Evolutionary conservation across 164 flowering plant genomes (phyloP).

Genomic region (Echeveria elegans): DNA sequence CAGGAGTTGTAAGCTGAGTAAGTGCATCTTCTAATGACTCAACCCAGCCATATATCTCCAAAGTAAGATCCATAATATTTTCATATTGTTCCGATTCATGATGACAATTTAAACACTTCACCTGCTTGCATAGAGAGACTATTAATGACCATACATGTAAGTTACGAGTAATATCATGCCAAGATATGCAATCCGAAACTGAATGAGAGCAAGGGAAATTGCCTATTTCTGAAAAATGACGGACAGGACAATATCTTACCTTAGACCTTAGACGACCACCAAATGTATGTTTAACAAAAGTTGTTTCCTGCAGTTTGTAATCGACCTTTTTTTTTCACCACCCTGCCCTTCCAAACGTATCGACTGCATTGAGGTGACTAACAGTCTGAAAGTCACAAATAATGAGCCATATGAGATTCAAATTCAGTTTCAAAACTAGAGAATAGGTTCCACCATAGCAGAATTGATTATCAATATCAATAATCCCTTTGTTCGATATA

Average conservation of each 20-base stretch:
- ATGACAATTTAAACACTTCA: conserved; percentile 65
- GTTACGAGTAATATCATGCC: neutral
- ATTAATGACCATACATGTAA: neutral
- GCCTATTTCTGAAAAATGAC: neutral
- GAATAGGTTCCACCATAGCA: neutral
- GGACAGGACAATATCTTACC: conserved; percentile 27
- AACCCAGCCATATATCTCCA: conserved; percentile 80
- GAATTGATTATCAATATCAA: neutral
- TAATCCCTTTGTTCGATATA: too few relatives aligned
- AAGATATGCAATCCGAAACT: neutral
- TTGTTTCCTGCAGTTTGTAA: conserved; percentile 70
- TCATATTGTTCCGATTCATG: conserved; percentile 74
- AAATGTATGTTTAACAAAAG: conserved; percentile 75
- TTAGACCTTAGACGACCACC: conserved; percentile 77
- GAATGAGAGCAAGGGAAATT: neutral
- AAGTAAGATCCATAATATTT: conserved; percentile 82
- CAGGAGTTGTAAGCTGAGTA: conserved; percentile 67
- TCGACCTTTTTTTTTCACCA: conserved; percentile 53
- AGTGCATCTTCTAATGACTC: conserved; percentile 82
- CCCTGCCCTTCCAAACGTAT: conserved; percentile 66
- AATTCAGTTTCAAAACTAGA: conserved; percentile 8
- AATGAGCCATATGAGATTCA: neutral
- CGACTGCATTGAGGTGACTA: conserved; percentile 82
- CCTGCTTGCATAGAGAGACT: conserved; percentile 27
- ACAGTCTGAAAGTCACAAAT: conserved; percentile 37